Conservation (phyloP, 2,329 filamentous ascomycete species). For the Colletotrichum cereale region DNA sequence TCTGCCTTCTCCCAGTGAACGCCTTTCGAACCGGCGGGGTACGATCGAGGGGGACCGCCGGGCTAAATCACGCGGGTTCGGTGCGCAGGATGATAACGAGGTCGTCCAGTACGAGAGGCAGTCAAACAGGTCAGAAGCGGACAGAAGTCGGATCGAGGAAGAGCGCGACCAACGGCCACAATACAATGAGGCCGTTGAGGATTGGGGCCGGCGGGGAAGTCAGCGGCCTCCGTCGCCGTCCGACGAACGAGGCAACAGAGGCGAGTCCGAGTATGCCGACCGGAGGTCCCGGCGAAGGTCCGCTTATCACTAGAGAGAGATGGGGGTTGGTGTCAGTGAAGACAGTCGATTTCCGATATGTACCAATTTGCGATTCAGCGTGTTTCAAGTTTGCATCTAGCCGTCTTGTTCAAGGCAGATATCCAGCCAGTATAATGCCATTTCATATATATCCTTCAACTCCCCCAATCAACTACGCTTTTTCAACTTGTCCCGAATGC, state of each 20-base stretch:
- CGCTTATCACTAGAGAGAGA: slow-evolving; percentile 3
- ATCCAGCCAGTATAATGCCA: slow-evolving; percentile 2
- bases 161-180: slow-evolving; percentile 7
- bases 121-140: slow-evolving; percentile 24
- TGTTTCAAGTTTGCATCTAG: slow-evolving; percentile 14
- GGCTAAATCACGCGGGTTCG: neutral
- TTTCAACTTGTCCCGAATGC: neutral
- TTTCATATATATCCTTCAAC: neutral
- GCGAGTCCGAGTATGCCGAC: slow-evolving; percentile 18
- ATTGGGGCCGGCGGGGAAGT: slow-evolving; percentile 26
- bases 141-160: slow-evolving; percentile 16
- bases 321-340: neutral
- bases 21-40: slow-evolving; percentile 25
- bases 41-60: slow-evolving; percentile 27
- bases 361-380: neutral
- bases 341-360: neutral
- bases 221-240: slow-evolving; percentile 16
- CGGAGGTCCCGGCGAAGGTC: slow-evolving; percentile 22
- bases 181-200: slow-evolving; percentile 26
- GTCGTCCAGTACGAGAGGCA: slow-evolving; percentile 28
- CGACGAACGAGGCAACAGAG: slow-evolving; percentile 11
- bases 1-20: slow-evolving; percentile 37
- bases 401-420: slow-evolving; percentile 24
- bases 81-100: slow-evolving; percentile 24
- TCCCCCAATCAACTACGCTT: slow-evolving; percentile 2